These are phyloP conservation scores for Echites panduratus DNA, from an alignment of 257 asterid species.

Conservation along the genomic window DNA sequence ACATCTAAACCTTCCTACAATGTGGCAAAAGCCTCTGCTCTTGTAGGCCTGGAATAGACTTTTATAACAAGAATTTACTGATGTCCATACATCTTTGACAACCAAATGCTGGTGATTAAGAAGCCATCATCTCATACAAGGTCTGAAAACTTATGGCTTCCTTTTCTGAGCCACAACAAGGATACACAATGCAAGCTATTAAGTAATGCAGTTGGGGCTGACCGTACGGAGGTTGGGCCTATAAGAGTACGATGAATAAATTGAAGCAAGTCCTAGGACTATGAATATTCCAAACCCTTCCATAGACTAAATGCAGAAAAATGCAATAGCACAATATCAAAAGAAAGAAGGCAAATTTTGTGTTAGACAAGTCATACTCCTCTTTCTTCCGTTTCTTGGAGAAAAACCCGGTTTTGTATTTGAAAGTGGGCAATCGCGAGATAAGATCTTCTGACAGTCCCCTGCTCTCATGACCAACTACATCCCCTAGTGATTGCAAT, in stretches of 20 bases:
- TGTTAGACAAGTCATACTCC: slow-evolving; percentile 19
- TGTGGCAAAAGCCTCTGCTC: neutral
- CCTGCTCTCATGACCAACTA: slow-evolving; percentile 63
- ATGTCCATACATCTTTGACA: neutral
- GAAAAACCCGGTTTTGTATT: slow-evolving; percentile 50
- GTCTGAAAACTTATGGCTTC: neutral
- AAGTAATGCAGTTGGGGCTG: neutral
- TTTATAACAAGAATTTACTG: neutral
- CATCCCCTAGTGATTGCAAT: slow-evolving; percentile 70
- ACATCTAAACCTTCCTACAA: neutral
- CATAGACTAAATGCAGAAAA: neutral
- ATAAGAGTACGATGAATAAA: neutral
- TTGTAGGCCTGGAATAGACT: neutral
- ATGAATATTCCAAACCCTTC: slow-evolving; percentile 1
- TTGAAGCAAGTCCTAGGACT: neutral
- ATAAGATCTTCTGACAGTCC: slow-evolving; percentile 72
- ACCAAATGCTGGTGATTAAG: neutral
- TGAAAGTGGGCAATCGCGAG: slow-evolving; percentile 68
- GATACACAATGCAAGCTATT: neutral
- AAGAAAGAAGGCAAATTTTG: neutral
- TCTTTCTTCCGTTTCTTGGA: slow-evolving; percentile 37
- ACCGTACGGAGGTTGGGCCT: neutral
- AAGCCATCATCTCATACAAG: neutral
- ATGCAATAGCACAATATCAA: neutral
- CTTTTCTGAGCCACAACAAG: neutral